A percentile compares a stretch with the other conserved stretches of the same genome.
Conservation (phyloP, 2,329 filamentous ascomycete genomes). For the Fusarium sp. region DNA sequence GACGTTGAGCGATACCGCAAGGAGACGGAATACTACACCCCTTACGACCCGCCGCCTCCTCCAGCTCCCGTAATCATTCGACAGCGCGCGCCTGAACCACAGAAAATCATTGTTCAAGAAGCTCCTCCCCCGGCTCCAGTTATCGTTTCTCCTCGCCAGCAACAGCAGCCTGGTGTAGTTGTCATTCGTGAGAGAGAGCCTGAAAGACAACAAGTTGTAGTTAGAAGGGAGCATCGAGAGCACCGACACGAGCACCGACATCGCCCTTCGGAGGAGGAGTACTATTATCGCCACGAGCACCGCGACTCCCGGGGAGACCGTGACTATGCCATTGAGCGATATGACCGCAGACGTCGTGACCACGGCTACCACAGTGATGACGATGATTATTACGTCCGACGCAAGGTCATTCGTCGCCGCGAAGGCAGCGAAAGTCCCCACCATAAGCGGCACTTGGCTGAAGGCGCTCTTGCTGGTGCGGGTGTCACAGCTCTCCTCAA, state of each 20-base stretch:
- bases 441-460: conserved; percentile 68
- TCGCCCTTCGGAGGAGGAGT: conserved; percentile 55
- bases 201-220: conserved; percentile 48
- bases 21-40: conserved; percentile 70
- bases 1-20: conserved; percentile 68
- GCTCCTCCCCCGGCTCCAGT: conserved; percentile 62
- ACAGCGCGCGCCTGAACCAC: conserved; percentile 62
- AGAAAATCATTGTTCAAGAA: conserved; percentile 69
- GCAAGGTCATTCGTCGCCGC: conserved; percentile 58
- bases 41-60: conserved; percentile 57
- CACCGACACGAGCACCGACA: conserved; percentile 17
- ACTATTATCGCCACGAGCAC: conserved; percentile 60
- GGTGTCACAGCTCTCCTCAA: conserved; percentile 68
- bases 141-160: conserved; percentile 55
- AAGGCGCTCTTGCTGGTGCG: conserved; percentile 71
- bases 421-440: conserved; percentile 62
- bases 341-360: conserved; percentile 53
- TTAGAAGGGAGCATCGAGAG: conserved; percentile 45
- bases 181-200: conserved; percentile 55
- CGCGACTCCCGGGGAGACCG: conserved; percentile 52
- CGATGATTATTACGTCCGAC: conserved; percentile 58
- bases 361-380: conserved; percentile 58
- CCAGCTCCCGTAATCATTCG: conserved; percentile 63
- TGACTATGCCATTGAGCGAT: conserved; percentile 47
- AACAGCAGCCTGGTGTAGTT: conserved; percentile 57